A percentile compares a stretch with the other conserved stretches of the same genome.
These are phyloP conservation scores for Aspergillus costaricaensis DNA, from an alignment of 2,329 filamentous ascomycete species.

Conservation along the genomic window DNA sequence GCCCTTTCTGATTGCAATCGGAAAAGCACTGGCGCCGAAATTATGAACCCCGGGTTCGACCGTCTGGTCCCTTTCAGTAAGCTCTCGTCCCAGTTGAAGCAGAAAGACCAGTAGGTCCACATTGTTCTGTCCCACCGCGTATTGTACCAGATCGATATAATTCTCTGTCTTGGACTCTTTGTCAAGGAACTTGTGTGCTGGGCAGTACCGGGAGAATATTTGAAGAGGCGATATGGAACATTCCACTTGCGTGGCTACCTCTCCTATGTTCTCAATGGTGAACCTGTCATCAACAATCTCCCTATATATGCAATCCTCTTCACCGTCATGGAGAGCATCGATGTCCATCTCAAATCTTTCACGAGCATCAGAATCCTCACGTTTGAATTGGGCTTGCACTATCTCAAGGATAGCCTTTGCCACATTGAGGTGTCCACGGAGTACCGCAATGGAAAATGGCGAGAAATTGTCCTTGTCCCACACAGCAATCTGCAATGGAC, in stretches of 20 bases:
- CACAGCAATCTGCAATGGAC: constrained; percentile 66
- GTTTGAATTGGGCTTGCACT: constrained; percentile 56
- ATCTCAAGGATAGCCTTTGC: constrained; percentile 71
- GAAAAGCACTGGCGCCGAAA: constrained; percentile 34
- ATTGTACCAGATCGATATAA: constrained; percentile 37
- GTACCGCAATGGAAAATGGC: constrained; percentile 69
- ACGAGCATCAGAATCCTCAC: constrained; percentile 31
- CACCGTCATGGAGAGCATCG: constrained; percentile 19
- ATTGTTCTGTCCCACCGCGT: constrained; percentile 58
- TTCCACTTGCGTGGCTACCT: constrained; percentile 68
- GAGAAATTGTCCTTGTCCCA: constrained; percentile 54
- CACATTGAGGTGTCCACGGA: constrained; percentile 64
- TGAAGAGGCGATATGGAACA: constrained; percentile 59
- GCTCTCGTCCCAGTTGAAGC: constrained; percentile 52
- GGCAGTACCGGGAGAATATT: constrained; percentile 50
- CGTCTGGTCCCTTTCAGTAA: constrained; percentile 15
- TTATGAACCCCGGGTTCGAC: constrained; percentile 9
- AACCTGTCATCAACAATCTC: constrained; percentile 67
- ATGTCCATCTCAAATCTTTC: constrained; percentile 40
- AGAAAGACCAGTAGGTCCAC: constrained; percentile 57
- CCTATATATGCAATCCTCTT: constrained; percentile 36
- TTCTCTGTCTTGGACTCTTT: background rate
- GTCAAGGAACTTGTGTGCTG: constrained; percentile 30
- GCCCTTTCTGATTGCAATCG: constrained; percentile 47
- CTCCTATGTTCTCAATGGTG: constrained; percentile 74